A percentile compares a stretch with the other conserved stretches of the same genome.
Conservation (phyloP, 441 rosid genomes). For the Aquilaria agallochum region DNA sequence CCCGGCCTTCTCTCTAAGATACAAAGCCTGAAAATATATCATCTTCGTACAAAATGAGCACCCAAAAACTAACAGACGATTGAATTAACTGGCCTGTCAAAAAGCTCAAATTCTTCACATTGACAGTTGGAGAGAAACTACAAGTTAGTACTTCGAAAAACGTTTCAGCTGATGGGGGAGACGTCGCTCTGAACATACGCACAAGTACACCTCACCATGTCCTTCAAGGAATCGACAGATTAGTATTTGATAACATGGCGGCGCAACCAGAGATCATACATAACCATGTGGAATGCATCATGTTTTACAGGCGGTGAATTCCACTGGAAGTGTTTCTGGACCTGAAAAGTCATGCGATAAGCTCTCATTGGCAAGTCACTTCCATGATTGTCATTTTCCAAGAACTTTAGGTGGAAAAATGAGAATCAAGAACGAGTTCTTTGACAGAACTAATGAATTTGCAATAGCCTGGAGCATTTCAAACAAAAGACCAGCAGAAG, state of each 20-base stretch:
- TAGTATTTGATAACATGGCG: slow-evolving; percentile 85
- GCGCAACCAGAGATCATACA: slow-evolving; percentile 94
- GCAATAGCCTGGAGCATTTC: neutral
- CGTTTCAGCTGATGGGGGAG: too few relatives aligned
- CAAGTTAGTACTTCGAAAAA: slow-evolving; percentile 10
- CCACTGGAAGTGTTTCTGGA: slow-evolving; percentile 96
- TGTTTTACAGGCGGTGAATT: slow-evolving; percentile 71
- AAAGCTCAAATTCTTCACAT: neutral
- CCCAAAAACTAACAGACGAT: slow-evolving; percentile 11
- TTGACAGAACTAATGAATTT: neutral
- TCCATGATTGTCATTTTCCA: neutral
- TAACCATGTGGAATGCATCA: slow-evolving; percentile 93
- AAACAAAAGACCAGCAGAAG: neutral
- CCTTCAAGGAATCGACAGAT: slow-evolving; percentile 20
- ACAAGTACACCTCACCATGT: neutral
- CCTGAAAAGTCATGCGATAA: slow-evolving; percentile 38
- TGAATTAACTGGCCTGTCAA: slow-evolving; percentile 8
- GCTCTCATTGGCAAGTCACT: slow-evolving; percentile 9
- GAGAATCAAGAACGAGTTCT: neutral
- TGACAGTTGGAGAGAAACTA: slow-evolving; percentile 16
- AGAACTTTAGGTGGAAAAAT: neutral
- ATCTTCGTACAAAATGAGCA: neutral
- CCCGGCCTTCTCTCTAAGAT: too few relatives aligned
- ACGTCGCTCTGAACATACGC: neutral
- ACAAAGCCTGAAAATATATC: too few relatives aligned